Evolutionary conservation across 192 early-diverging fungal species (phyloP).

Genomic region (Gaertneriomyces semiglobifer): DNA sequence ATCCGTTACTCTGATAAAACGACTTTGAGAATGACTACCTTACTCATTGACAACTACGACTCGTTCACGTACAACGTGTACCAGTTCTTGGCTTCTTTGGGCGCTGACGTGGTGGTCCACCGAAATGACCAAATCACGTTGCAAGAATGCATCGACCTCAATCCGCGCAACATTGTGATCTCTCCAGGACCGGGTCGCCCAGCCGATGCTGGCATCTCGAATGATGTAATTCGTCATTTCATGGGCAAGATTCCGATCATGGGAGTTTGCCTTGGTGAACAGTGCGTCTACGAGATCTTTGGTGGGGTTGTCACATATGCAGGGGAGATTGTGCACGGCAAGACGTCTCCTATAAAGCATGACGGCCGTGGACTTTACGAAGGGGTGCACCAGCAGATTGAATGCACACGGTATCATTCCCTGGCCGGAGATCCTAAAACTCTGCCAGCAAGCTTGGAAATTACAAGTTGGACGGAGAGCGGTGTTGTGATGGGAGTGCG

Average conservation of each 20-base stretch:
- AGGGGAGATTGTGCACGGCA: constrained; percentile 97
- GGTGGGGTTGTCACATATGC: constrained; percentile 90
- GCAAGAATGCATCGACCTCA: constrained; percentile 72
- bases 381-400: constrained; percentile 78
- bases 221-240: constrained; percentile 80
- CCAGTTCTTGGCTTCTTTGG: constrained; percentile 86
- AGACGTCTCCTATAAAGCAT: constrained; percentile 86
- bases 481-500: constrained; percentile 95
- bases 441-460: constrained; percentile 67
- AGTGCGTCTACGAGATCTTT: constrained; percentile 95
- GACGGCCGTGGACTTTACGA: constrained; percentile 86
- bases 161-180: constrained; percentile 92
- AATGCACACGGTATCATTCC: constrained; percentile 95
- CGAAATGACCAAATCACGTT: constrained; percentile 93
- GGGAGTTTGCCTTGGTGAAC: constrained; percentile 96
- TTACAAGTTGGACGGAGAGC: constrained; percentile 79
- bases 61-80: constrained; percentile 99
- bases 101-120: constrained; percentile 87
- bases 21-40: constrained; percentile 34
- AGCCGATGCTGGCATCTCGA: constrained; percentile 85
- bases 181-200: constrained; percentile 97
- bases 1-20: not conserved
- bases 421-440: constrained; percentile 82
- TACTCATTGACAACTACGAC: constrained; percentile 98
- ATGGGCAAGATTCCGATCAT: constrained; percentile 93